Evolutionary conservation across 2,329 filamentous ascomycete genomes (phyloP).

Genomic region (Fusarium paranaense): DNA sequence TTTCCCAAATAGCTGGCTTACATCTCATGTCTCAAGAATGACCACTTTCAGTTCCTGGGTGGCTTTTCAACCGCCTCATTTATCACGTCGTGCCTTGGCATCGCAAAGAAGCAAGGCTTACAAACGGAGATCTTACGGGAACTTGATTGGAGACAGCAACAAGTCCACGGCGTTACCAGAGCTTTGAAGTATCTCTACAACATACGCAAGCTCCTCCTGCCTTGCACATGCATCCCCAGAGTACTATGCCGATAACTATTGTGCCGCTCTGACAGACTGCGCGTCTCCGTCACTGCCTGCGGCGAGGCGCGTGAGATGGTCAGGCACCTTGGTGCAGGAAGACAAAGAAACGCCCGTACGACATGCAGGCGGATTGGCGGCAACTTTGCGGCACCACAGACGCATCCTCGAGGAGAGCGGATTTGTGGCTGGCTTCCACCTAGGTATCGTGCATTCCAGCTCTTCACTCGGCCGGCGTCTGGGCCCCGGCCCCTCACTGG

Average conservation of each 20-base stretch:
- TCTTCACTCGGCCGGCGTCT: slow-evolving; percentile 7
- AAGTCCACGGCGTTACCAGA: neutral
- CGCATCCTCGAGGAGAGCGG: neutral
- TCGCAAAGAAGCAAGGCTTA: neutral
- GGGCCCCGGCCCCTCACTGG: slow-evolving; percentile 1
- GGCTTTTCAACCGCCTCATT: neutral
- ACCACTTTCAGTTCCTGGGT: neutral
- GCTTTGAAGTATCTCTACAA: neutral
- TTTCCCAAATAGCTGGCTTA: slow-evolving; percentile 15
- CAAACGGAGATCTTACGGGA: neutral
- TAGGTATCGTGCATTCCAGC: slow-evolving; percentile 12
- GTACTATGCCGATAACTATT: neutral
- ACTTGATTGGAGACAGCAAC: neutral
- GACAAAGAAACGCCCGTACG: neutral
- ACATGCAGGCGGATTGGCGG: neutral
- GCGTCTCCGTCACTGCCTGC: slow-evolving; percentile 34
- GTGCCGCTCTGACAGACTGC: slow-evolving; percentile 9
- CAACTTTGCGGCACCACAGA: neutral
- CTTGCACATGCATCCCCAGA: neutral
- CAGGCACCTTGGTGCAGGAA: neutral
- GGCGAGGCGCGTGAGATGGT: slow-evolving; percentile 5
- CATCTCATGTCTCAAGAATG: slow-evolving; percentile 9
- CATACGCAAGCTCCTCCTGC: slow-evolving; percentile 29
- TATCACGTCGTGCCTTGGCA: neutral
- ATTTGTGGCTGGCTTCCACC: neutral